Percentiles rank a stretch among this genome's conserved stretches.
Evolutionary conservation across 2,329 filamentous ascomycete species (phyloP).

Genomic region (Phialophora macrospora): DNA sequence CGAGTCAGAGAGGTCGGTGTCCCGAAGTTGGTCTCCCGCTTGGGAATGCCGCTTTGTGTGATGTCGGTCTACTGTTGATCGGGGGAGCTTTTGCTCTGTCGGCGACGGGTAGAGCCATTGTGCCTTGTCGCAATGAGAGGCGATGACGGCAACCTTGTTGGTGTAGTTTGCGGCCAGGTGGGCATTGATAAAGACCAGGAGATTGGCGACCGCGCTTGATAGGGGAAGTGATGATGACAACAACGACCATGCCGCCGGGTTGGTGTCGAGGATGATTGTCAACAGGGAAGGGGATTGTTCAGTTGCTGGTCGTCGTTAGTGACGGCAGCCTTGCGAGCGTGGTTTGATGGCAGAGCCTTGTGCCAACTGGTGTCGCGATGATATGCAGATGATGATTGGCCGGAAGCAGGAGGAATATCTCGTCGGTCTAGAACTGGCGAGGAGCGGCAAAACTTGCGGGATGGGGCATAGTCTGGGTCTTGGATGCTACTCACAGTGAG

Average conservation of each 20-base stretch:
- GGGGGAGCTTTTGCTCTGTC: constrained; percentile 25
- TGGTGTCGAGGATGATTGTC: constrained; percentile 91
- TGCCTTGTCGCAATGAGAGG: constrained; percentile 83
- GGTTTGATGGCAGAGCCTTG: constrained; percentile 1
- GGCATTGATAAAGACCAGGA: constrained; percentile 95
- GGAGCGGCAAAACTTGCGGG: constrained; percentile 16
- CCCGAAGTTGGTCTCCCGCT: constrained; percentile 16
- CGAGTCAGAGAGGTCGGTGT: constrained; percentile 28
- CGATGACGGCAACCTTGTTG: constrained; percentile 90
- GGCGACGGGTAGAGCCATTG: constrained; percentile 83
- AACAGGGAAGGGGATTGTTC: constrained; percentile 77
- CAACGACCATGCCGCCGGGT: constrained; percentile 89
- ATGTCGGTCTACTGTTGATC: constrained; percentile 15
- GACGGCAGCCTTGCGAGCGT: constrained; percentile 10
- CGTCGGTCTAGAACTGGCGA: not conserved
- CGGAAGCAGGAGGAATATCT: not conserved
- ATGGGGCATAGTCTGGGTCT: constrained; percentile 13
- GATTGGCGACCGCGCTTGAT: constrained; percentile 80
- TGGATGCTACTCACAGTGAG: constrained; percentile 48
- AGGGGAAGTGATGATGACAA: constrained; percentile 76
- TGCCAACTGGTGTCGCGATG: not conserved
- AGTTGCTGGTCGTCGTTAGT: constrained; percentile 38
- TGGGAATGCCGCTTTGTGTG: constrained; percentile 30
- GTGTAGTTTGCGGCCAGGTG: constrained; percentile 92
- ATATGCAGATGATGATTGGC: constrained; percentile 23